Conservation (phyloP, 805 yeast genomes). For the Yarrowia sp. region DNA sequence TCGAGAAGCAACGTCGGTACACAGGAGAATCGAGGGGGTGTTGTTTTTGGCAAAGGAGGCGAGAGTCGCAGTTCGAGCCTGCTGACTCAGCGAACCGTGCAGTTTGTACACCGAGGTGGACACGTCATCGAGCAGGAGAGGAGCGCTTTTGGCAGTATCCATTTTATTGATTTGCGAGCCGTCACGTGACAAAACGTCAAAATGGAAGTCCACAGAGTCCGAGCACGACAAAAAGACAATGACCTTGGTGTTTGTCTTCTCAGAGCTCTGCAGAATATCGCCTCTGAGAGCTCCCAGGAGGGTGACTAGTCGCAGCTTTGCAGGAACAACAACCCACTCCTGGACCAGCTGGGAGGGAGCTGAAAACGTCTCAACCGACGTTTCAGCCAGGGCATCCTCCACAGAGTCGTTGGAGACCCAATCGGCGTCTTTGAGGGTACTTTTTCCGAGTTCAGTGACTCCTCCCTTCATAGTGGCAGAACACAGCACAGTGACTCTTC, state of each 20-base stretch:
- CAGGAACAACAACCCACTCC: conserved; percentile 83
- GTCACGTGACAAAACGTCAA: conserved; percentile 69
- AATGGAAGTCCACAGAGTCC: conserved; percentile 96
- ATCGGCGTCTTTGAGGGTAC: conserved; percentile 75
- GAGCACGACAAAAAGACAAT: conserved; percentile 93
- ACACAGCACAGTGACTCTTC: conserved; percentile 81
- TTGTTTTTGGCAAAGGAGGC: conserved; percentile 56
- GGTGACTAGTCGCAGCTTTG: conserved; percentile 86
- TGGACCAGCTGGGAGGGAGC: conserved; percentile 94
- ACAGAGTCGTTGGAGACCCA: conserved; percentile 58
- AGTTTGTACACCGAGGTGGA: conserved; percentile 66
- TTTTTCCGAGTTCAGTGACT: conserved; percentile 80
- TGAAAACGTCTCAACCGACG: conserved; percentile 45
- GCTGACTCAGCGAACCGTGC: conserved; percentile 92
- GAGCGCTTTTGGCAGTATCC: conserved; percentile 59
- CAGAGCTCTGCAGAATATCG: conserved; percentile 45
- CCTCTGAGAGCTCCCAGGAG: conserved; percentile 64
- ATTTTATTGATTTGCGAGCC: conserved; percentile 50
- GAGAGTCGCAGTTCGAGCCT: conserved; percentile 77
- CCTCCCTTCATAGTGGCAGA: conserved; percentile 91
- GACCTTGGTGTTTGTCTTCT: conserved; percentile 52
- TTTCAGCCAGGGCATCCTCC: conserved; percentile 45
- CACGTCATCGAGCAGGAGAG: conserved; percentile 54
- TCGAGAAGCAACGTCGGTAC: conserved; percentile 98
- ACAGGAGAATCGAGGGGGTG: conserved; percentile 65